These are phyloP conservation scores for Cercospora berteroae DNA, from an alignment of 2,329 filamentous ascomycete genomes.

Conservation along the genomic window DNA sequence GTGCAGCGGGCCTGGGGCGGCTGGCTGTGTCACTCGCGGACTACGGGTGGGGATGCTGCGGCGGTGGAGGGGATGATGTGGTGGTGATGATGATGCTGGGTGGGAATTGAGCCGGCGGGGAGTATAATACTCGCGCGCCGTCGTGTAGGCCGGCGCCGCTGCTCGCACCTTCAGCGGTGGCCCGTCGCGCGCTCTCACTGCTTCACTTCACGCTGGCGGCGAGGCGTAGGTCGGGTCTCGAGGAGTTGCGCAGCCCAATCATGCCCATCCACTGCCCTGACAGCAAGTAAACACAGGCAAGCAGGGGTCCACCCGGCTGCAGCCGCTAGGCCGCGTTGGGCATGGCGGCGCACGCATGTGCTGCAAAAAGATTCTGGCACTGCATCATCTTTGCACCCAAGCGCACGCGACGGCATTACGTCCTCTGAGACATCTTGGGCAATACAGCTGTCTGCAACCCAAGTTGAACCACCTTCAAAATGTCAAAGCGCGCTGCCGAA, in stretches of 20 bases:
- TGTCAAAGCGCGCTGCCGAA: conserved; percentile 62
- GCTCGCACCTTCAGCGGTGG: neutral
- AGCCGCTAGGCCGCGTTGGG: neutral
- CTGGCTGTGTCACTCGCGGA: conserved; percentile 13
- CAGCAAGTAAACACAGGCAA: neutral
- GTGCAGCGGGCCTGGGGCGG: neutral
- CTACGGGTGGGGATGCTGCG: conserved; percentile 25
- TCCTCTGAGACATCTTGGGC: conserved; percentile 31
- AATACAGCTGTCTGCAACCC: conserved; percentile 30
- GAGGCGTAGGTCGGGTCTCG: neutral
- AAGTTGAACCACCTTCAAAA: conserved; percentile 37
- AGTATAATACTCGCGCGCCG: neutral
- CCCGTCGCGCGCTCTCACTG: neutral
- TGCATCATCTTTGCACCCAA: conserved; percentile 1
- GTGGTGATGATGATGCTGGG: neutral
- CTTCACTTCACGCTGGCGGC: neutral
- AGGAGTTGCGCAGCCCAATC: conserved; percentile 1
- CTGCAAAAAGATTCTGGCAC: neutral
- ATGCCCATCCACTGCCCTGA: neutral
- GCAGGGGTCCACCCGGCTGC: neutral
- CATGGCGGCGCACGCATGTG: neutral
- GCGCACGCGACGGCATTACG: conserved; percentile 27
- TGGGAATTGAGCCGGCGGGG: neutral
- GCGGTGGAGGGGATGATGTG: neutral
- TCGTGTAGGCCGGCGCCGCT: neutral